Base-by-base conservation (phyloP, 768 basidiomycete species). In the Suillus fuscotomentosus region DNA sequence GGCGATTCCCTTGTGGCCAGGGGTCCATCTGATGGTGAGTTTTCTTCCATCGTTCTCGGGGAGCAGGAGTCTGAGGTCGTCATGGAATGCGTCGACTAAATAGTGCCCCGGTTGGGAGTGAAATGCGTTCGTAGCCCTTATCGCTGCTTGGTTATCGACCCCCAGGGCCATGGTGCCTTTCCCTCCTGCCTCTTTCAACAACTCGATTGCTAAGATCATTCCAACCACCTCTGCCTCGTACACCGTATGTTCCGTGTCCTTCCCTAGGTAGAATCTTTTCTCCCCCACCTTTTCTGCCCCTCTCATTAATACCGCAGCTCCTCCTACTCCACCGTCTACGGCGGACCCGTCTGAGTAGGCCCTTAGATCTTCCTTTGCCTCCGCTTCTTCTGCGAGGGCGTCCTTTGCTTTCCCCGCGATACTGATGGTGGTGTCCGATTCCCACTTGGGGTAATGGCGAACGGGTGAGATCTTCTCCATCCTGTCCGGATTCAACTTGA, bases 141-240 rank as follows among this genome's bases (percentile, higher is more conserved):
- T 66, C 0, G 60, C 67, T 5, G 65, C 68, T 31, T 70, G 67
- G 50, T 68, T 69, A 17, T 60, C 27, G 0, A 60, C 14, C 5
- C 43, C 60, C 5, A 60, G 11, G 1, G 60, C 42, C 42, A 60
- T 34, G 1, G 38, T 42, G 0, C 43, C 60, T 39, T 11, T 11
- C 1, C 42, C 20, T 36, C 42, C 31, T 47, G 10, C 60, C 17
- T 36, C 36, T 13, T 6, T 60, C 31, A 79, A 43, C 17, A 79
- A 66, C 11, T 76, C 63, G 0, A 72, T 5, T 0, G 63, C 74
- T 3, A 79, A 63, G 0, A 72, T 36, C 2, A 75, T 45, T 0
- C 73, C 78, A 5, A 74, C 70, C 1, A 69, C n/a, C 57, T 79
- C 75, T 1, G 68, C 43, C 8, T 45, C 8, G 1, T 51, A 51